Evolutionary conservation across 139 green algal species (phyloP).

Genomic region (Tetratostichococcus sp.): DNA sequence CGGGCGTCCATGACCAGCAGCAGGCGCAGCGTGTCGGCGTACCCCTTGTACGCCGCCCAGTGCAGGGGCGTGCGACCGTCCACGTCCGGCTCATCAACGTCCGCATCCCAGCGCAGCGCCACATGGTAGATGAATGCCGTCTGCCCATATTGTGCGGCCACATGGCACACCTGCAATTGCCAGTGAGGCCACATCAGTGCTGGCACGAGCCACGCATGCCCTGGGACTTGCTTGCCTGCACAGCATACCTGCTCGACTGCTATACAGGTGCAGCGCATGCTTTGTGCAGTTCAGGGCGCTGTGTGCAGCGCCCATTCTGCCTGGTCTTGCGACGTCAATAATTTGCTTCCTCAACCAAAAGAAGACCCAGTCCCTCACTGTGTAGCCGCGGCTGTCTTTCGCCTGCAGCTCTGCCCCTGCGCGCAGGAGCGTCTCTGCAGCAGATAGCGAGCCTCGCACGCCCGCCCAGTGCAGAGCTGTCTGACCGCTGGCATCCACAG

Average conservation of each 20-base stretch:
- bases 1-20: constrained; percentile 82
- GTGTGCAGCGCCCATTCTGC: no score
- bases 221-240: no score
- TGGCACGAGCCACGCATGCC: constrained; percentile 22
- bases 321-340: no score
- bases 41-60: constrained; percentile 93
- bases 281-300: no score
- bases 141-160: constrained; percentile 94
- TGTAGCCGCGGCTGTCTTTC: constrained; percentile 74
- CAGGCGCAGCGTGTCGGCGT: constrained; percentile 78
- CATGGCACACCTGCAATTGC: constrained; percentile 45
- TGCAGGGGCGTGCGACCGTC: constrained; percentile 62
- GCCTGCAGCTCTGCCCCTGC: constrained; percentile 38
- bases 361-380: no score
- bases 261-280: no score
- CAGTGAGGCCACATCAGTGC: constrained; percentile 8
- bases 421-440: constrained; percentile 72
- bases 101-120: constrained; percentile 74
- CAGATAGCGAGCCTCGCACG: constrained; percentile 69
- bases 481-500: constrained; percentile 71
- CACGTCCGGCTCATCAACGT: constrained; percentile 65
- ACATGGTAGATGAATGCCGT: constrained; percentile 89
- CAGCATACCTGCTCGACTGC: no score
- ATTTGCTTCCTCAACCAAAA: no score
- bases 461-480: constrained; percentile 84